A percentile compares a stretch with the other conserved stretches of the same genome.
Evolutionary conservation across 208 protist species (phyloP).

Genomic region (Leishmania braziliensis): DNA sequence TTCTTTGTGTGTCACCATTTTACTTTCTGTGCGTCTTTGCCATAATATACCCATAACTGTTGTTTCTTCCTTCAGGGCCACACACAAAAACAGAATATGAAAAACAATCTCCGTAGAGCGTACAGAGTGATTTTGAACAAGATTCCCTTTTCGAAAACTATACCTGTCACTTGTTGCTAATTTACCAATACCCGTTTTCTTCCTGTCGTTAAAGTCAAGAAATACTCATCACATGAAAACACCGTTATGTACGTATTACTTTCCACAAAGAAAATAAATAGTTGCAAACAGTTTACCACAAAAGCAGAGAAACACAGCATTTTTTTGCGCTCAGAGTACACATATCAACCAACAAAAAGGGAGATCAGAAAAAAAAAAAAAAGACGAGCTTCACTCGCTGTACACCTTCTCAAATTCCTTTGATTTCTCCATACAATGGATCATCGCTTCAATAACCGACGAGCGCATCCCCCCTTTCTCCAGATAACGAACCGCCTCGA

Average conservation of each 20-base stretch:
- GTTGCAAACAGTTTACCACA: neutral
- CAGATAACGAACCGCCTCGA: slow-evolving; percentile 93
- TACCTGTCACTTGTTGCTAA: too few species aligned
- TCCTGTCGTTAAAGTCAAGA: too few species aligned
- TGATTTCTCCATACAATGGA: slow-evolving; percentile 89
- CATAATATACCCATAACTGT: too few species aligned
- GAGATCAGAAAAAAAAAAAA: neutral
- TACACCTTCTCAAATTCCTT: slow-evolving; percentile 74
- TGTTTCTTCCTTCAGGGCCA: too few species aligned
- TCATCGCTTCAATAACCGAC: slow-evolving; percentile 93
- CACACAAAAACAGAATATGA: too few species aligned
- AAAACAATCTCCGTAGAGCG: too few species aligned
- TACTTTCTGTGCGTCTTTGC: too few species aligned
- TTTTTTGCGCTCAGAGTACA: neutral
- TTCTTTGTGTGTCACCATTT: neutral
- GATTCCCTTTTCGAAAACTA: too few species aligned
- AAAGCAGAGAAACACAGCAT: neutral
- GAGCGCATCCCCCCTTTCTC: slow-evolving; percentile 91
- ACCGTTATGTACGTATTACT: neutral
- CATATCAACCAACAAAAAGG: neutral
- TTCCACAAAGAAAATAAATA: slow-evolving; percentile 1
- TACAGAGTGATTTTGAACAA: too few species aligned
- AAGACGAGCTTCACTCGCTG: slow-evolving; percentile 15
- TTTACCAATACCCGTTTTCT: too few species aligned
- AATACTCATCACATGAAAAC: neutral